Percentiles rank a stretch among this genome's conserved stretches.
These are phyloP conservation scores for Trichoderma semiorbis DNA, from an alignment of 2,329 filamentous ascomycete species.

Conservation along the genomic window DNA sequence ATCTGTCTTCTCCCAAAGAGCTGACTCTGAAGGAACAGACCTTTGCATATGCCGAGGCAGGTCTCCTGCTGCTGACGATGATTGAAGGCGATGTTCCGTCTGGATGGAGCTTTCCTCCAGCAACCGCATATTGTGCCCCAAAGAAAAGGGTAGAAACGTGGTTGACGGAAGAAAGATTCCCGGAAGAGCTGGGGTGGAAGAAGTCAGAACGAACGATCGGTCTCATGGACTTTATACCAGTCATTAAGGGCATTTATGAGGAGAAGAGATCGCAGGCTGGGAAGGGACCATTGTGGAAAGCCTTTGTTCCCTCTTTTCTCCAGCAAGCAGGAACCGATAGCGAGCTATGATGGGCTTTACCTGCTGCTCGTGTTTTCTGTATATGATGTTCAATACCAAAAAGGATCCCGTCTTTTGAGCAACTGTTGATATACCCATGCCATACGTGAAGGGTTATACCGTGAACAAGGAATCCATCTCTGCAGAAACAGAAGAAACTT, in stretches of 20 bases:
- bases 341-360: neutral
- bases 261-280: conserved; percentile 6
- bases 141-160: conserved; percentile 18
- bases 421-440: neutral
- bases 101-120: conserved; percentile 9
- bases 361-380: neutral
- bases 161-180: conserved; percentile 20
- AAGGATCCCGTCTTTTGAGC: neutral
- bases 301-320: conserved; percentile 15
- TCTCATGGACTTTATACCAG: neutral
- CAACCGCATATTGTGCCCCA: neutral
- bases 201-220: conserved; percentile 10
- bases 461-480: neutral
- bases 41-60: conserved; percentile 15
- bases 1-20: conserved; percentile 13
- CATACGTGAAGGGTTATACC: neutral
- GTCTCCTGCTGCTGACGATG: conserved; percentile 20
- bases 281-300: neutral
- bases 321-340: neutral
- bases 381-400: neutral
- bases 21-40: neutral
- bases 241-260: conserved; percentile 1
- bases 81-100: conserved; percentile 16
- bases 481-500: neutral
- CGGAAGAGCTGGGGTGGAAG: conserved; percentile 20